Conservation (phyloP, 495 filamentous ascomycete genomes). For the Lasiosphaeria hispida region DNA sequence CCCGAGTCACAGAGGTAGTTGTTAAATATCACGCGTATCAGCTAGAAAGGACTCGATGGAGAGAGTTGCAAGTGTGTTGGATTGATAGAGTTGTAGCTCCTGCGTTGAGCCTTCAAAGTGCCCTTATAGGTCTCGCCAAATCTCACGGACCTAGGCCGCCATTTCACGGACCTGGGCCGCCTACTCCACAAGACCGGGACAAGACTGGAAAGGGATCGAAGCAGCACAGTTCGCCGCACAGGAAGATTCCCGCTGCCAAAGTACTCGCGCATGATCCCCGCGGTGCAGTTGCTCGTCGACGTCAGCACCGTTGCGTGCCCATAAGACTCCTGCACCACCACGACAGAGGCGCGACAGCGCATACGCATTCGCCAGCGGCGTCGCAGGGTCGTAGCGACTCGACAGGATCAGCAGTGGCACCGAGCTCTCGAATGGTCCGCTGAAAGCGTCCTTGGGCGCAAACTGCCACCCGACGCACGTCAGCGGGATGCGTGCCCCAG, state of each 20-base stretch:
- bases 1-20: too few relatives aligned
- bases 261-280: constrained; percentile 23
- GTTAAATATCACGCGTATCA: too few relatives aligned
- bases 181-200: too few relatives aligned
- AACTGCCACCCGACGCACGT: constrained; percentile 51
- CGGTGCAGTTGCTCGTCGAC: constrained; percentile 26
- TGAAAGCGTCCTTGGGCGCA: constrained; percentile 27
- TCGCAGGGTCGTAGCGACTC: constrained; percentile 32
- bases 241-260: constrained; percentile 31
- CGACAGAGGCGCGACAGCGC: constrained; percentile 22
- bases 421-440: constrained; percentile 26
- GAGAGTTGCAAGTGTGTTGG: too few relatives aligned
- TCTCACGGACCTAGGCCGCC: too few relatives aligned
- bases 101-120: too few relatives aligned
- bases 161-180: too few relatives aligned
- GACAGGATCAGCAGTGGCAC: constrained; percentile 35
- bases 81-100: too few relatives aligned
- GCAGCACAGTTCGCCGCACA: constrained; percentile 21
- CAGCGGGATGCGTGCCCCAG: constrained; percentile 54
- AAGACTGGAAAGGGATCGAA: too few relatives aligned
- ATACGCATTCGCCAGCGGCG: constrained; percentile 30
- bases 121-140: too few relatives aligned
- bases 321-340: constrained; percentile 29
- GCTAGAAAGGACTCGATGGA: too few relatives aligned
- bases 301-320: constrained; percentile 27